Base-by-base conservation (phyloP, 176 grass and related monocot genomes). In the Panicum miliaceum region DNA sequence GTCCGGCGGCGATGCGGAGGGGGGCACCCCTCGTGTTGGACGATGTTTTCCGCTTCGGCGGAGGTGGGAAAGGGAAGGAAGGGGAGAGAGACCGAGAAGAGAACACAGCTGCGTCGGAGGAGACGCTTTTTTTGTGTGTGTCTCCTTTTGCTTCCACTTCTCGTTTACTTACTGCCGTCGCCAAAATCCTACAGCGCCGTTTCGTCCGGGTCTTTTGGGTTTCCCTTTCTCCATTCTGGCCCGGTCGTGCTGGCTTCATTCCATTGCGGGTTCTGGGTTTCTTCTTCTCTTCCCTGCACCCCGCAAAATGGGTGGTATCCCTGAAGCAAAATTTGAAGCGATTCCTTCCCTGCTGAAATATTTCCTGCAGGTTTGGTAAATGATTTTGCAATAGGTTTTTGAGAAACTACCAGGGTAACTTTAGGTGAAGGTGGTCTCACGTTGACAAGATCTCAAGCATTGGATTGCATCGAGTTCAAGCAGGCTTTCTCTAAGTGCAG, bases 11-110 rank as follows among this genome's bases (percentile, higher is more conserved):
- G 78, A n/a, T 2, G 77, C 61, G 19, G 60, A 1, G 23, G 23
- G 23, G 40, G 26, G 34, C 12, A 27, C 25, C 52, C 34, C 73
- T 50, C 40, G 77, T 7, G 78, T 43, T 0, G 12, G 78, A 54
- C 78, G 78, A 56, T 13, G 62, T 41, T 19, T 54, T 79, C 65
- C 73, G 58, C 25, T 84, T 53, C 56, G 18, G 58, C 35, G 67
- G 69, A 84, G 80, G 3, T 35, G 7, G 57, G 23, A 56, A 48
- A 19, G 47, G 45, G 8, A 65, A 2, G 41, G 2, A 56, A 73
- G 6, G 5, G 64, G 29, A 32, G 29, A 32, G 29, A 32, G 29
- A 32, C 29, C 29, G 29, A 32, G 29, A 1, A 13, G 29, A 68
- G 57, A 13, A 37, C 22, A 12, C n/a, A 50, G 34, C 76, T 22